Conservation (phyloP, 73 alveolate species). For the Stentor roeselii region DNA sequence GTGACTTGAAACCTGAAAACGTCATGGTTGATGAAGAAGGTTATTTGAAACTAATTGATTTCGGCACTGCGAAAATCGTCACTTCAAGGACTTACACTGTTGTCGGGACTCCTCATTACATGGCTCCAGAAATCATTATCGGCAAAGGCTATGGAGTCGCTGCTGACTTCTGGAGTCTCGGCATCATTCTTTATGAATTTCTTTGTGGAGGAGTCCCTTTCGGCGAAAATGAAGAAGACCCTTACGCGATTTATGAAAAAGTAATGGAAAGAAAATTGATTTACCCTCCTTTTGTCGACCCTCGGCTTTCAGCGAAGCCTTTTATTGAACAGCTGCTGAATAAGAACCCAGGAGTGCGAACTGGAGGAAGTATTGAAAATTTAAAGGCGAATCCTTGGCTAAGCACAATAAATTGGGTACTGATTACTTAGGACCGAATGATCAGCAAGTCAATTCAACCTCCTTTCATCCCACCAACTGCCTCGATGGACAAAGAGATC, state of each 20-base stretch:
- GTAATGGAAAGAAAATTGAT: slow-evolving; percentile 3
- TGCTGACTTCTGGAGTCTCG: slow-evolving; percentile 58
- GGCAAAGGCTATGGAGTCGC: slow-evolving; percentile 61
- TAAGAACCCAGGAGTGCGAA: slow-evolving; percentile 19
- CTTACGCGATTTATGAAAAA: slow-evolving; percentile 26
- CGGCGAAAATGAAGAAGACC: slow-evolving; percentile 32
- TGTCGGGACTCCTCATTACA: slow-evolving; percentile 65
- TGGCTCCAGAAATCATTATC: slow-evolving; percentile 59
- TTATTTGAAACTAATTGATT: slow-evolving; percentile 70
- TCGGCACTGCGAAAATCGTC: slow-evolving; percentile 68
- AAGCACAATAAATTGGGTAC: slow-evolving; percentile 29
- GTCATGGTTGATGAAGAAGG: slow-evolving; percentile 81
- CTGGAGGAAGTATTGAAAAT: slow-evolving; percentile 9
- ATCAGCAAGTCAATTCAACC: neutral
- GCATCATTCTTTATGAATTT: slow-evolving; percentile 52
- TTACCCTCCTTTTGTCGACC: slow-evolving; percentile 18
- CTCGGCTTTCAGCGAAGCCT: neutral
- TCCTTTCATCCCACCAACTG: neutral
- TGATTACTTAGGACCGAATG: neutral
- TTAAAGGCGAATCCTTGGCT: slow-evolving; percentile 16
- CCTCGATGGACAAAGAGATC: neutral
- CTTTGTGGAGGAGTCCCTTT: slow-evolving; percentile 47
- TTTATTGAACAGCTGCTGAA: slow-evolving; percentile 14
- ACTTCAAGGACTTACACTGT: slow-evolving; percentile 48
- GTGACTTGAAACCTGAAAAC: slow-evolving; percentile 82